Evolutionary conservation across 164 flowering plant genomes (phyloP), one percentile per base, ranked within the genome.

Genomic region (Magnolia officinalis): DNA sequence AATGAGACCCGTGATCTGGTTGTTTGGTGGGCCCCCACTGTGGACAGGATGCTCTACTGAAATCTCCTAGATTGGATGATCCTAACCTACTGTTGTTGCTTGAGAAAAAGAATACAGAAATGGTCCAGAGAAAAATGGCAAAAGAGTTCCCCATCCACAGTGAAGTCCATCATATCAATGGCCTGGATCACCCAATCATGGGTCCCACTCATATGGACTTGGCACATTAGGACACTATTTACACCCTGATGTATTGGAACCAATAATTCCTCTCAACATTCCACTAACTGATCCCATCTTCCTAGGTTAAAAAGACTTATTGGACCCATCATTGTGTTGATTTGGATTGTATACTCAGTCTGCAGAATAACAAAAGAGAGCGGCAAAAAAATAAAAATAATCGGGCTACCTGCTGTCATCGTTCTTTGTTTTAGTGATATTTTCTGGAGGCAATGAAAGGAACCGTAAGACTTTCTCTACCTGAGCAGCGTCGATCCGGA

Each of bases 371-470:
- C 21, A 49, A 70, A 50, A 9, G 6, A 14, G 26, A n/a, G 26
- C 1, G 8, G 11, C 14, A 10, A 50, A 50, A 19, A 50, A 20
- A 29, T 19, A 50, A 50, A 6, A 50, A 49, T 14, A 37, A 20
- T 49, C 50, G 8, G 9, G 29, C n/a, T 68, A 68, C 49, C 71
- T 68, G 71, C n/a, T n/a, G 19, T 74, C 51, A 6, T 74, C 65
- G 19, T 85, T 83, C 77, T 76, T 79, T 75, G 82, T 83, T 67
- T 65, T 79, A 37, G 23, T 52, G 75, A 13, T 80, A 67, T 85
- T 86, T 70, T 94, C 96, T 31, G 89, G 94, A 20, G 96, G 95
- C 70, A 92, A 77, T 8, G 97, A 85, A 24, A 88, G 23, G 73
- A 72, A 84, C 83, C 85, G 85, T 80, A 91, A 64, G 67, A 91